These are phyloP conservation scores for Talaromyces sp. DNA, from an alignment of 2,329 filamentous ascomycete genomes.

Conservation along the genomic window DNA sequence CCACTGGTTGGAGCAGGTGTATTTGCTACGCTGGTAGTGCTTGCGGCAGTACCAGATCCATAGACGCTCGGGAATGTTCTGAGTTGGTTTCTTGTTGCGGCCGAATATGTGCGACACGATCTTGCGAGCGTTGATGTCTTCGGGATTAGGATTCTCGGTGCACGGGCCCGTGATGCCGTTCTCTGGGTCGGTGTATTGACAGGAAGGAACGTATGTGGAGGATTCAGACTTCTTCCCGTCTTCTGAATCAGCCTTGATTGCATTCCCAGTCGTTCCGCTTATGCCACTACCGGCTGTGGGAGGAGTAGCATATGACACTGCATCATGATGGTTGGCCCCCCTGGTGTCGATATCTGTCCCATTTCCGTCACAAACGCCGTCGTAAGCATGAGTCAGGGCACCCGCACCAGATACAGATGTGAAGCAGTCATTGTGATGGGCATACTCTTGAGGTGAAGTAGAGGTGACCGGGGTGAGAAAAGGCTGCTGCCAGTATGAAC, in stretches of 20 bases:
- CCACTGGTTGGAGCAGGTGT: slow-evolving; percentile 57
- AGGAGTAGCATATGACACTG: background rate
- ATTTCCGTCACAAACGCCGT: background rate
- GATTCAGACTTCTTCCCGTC: background rate
- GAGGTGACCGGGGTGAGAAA: background rate
- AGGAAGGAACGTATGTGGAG: background rate
- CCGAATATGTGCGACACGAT: slow-evolving; percentile 79
- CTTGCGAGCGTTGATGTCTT: slow-evolving; percentile 51
- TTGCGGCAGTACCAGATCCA: slow-evolving; percentile 79
- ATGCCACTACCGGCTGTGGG: background rate
- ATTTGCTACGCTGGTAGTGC: slow-evolving; percentile 73
- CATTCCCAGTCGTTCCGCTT: background rate
- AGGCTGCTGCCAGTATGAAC: background rate
- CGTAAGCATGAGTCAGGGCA: background rate
- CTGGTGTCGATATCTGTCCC: background rate
- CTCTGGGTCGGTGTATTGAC: slow-evolving; percentile 1
- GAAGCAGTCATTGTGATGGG: background rate
- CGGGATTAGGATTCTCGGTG: background rate
- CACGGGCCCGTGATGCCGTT: background rate
- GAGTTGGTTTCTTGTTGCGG: slow-evolving; percentile 74
- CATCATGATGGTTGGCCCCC: background rate
- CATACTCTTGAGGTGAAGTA: background rate
- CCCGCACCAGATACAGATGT: slow-evolving; percentile 2
- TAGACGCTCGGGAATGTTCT: slow-evolving; percentile 63
- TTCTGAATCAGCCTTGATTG: background rate